Base-by-base conservation (phyloP, 1,284 basidiomycete genomes). In the Pseudomicrostroma phylloplanum region DNA sequence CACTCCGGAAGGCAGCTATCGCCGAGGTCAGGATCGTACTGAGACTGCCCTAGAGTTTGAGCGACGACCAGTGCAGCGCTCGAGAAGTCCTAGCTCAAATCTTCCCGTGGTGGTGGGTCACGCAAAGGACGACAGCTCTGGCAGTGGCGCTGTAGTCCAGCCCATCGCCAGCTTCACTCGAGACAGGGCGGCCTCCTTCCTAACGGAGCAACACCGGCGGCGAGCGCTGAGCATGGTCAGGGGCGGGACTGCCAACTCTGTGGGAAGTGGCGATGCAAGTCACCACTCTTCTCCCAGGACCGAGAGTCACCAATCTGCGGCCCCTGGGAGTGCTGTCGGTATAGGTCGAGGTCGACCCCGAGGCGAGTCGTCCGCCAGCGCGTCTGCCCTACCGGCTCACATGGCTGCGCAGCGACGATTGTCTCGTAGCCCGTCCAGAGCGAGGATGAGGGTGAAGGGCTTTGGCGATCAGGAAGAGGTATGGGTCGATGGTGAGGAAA, bases 391-490 rank as follows among this genome's bases (percentile, higher is more conserved):
- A 39, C 48, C 39, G 15, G 51, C 42, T 62, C 59, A 7, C 49
- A 26, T 25, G 11, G 21, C 46, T 23, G 21, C 13, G 7, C 26
- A 15, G 6, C 17, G 42, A 26, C 19, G 19, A 17, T 19, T 48
- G 17, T 64, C 62, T 12, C 40, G 55, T 25, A 42, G 23, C 17
- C 55, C 54, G 12, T 26, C 30, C 21, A 40, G 46, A 43, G 63
- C 63, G 6, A 43, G 63, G 25, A 57, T 62, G 55, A 48, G 61
- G 26, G 41, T 66, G 13, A 60, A 39, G 12, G 65, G 72, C 0
- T 74, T 74, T 40, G 72, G 72, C 40, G 55, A 61, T 11, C 68
- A 57, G 21, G 72, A 72, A 17, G 66, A 67, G 25, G 66, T 73
- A 23, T 54, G 51, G 51, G 21, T 54, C 26, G 51, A 54, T 54